phyloP scores from a whole-genome alignment of 495 filamentous ascomycete genomes.

The Neurospora tetraspora region DNA sequence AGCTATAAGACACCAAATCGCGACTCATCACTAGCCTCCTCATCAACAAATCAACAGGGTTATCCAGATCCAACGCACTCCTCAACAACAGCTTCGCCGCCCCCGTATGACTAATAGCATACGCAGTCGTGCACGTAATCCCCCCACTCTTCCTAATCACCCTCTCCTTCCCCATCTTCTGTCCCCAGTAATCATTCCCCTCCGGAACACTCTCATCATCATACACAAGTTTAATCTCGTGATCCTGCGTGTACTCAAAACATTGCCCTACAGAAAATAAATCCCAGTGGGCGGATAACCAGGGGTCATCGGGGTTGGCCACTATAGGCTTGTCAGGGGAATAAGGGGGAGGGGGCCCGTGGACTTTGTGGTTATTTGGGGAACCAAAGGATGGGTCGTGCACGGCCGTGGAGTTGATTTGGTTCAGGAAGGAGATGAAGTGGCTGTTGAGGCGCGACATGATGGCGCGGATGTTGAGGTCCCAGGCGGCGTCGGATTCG shows the following conservation, averaged over 20 bases:
- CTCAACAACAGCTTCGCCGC: slow-evolving; percentile 12
- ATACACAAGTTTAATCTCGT: slow-evolving; percentile 6
- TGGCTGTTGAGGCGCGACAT: slow-evolving; percentile 10
- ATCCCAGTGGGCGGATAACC: slow-evolving; percentile 15
- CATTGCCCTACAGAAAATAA: slow-evolving; percentile 10
- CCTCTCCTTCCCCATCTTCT: slow-evolving; percentile 6
- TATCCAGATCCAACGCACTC: slow-evolving; percentile 9
- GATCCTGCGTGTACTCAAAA: slow-evolving; percentile 8
- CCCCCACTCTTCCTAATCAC: slow-evolving; percentile 11
- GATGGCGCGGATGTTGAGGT: slow-evolving; percentile 12
- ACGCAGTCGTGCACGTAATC: slow-evolving; percentile 11
- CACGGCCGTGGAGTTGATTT: slow-evolving; percentile 11
- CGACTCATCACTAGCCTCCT: background rate
- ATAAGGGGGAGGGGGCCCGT: too few relatives aligned
- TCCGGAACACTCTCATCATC: slow-evolving; percentile 1
- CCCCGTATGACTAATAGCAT: slow-evolving; percentile 12
- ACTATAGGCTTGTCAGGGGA: background rate
- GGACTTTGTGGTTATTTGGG: background rate
- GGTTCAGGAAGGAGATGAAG: slow-evolving; percentile 10
- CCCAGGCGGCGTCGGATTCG: slow-evolving; percentile 15
- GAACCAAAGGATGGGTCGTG: slow-evolving; percentile 7
- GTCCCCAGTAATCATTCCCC: slow-evolving; percentile 6
- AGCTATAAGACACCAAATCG: slow-evolving; percentile 9
- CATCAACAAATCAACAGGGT: slow-evolving; percentile 12
- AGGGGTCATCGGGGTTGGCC: slow-evolving; percentile 10